Percentiles rank a stretch among this genome's conserved stretches.
Conservation (phyloP, 768 basidiomycete species). For the Gloeostereum incarnatum region DNA sequence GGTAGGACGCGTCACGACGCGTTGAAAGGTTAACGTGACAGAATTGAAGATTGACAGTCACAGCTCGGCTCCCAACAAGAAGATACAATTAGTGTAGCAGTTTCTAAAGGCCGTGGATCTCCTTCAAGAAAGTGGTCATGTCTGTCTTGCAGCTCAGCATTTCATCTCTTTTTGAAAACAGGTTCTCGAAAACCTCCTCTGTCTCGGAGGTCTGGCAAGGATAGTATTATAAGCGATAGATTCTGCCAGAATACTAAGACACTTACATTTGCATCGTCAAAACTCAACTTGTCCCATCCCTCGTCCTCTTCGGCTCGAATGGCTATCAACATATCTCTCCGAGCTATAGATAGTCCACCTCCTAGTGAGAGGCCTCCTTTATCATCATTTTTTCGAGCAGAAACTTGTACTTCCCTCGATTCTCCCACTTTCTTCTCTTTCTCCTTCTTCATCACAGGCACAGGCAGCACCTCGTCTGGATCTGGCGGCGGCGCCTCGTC, state of each 20-base stretch:
- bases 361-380: constrained; percentile 38
- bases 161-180: constrained; percentile 52
- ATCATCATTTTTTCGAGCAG: constrained; percentile 63
- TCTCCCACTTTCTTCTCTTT: constrained; percentile 51
- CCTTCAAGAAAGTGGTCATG: constrained; percentile 46
- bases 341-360: constrained; percentile 59
- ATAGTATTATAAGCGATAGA: constrained; percentile 7
- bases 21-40: background rate
- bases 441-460: constrained; percentile 43
- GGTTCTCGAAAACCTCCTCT: constrained; percentile 42
- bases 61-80: background rate
- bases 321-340: constrained; percentile 70
- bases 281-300: constrained; percentile 60
- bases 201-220: constrained; percentile 48
- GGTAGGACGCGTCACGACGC: background rate
- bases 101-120: constrained; percentile 41
- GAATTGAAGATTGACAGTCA: background rate
- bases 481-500: constrained; percentile 77
- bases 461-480: constrained; percentile 58
- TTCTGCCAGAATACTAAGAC: background rate
- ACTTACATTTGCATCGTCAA: constrained; percentile 55
- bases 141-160: constrained; percentile 45
- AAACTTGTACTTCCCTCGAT: constrained; percentile 69
- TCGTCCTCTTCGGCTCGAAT: constrained; percentile 75
- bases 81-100: constrained; percentile 1